Evolutionary conservation across 371 early-diverging fungal species (phyloP).

Genomic region (Mortierella sp.): DNA sequence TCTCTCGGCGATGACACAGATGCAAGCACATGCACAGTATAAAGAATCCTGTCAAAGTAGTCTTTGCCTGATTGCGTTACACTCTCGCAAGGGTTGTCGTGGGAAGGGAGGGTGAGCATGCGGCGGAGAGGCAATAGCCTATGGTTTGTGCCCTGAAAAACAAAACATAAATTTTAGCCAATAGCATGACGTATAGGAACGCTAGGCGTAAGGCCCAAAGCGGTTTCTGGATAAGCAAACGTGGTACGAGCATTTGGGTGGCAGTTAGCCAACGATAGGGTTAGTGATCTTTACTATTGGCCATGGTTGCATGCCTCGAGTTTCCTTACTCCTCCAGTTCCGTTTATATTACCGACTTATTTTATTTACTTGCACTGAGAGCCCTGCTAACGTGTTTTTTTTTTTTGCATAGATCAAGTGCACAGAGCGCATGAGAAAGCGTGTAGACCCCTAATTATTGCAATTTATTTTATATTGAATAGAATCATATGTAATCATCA

Average conservation of each 20-base stretch:
- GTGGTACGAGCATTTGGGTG: background rate
- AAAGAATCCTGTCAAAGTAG: too few species aligned
- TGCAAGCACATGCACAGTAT: too few species aligned
- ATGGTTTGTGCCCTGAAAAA: too few species aligned
- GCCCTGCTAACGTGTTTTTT: too few species aligned
- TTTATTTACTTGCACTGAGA: too few species aligned
- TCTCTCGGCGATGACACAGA: too few species aligned
- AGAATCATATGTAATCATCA: slow-evolving; percentile 1
- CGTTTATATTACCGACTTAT: too few species aligned
- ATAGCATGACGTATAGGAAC: background rate
- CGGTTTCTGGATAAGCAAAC: background rate
- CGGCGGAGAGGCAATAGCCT: too few species aligned
- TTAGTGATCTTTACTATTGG: background rate
- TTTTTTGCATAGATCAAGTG: background rate
- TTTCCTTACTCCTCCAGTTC: background rate
- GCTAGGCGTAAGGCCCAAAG: background rate
- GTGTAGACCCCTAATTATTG: background rate
- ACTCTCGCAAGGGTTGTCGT: too few species aligned
- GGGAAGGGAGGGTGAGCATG: too few species aligned
- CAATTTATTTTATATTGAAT: slow-evolving; percentile 7
- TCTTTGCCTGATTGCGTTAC: too few species aligned
- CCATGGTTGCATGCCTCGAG: background rate
- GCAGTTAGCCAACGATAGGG: background rate
- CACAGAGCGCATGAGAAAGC: background rate
- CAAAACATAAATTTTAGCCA: background rate